Evolutionary conservation across 768 basidiomycete species (phyloP).

Genomic region (Pluteus cervinus): DNA sequence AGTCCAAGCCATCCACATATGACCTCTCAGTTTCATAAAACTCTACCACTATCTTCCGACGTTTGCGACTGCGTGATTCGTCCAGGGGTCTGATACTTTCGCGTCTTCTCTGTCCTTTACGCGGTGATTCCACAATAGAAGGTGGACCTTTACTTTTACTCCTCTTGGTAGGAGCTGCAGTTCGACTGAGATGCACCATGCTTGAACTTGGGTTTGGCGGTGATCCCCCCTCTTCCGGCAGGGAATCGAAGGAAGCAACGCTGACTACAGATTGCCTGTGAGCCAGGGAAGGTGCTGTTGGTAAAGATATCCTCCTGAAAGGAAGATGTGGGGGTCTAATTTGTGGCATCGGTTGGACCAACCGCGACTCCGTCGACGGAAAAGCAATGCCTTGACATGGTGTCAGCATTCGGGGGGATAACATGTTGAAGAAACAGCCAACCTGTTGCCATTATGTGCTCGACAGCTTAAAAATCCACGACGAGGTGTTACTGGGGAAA

Average conservation of each 20-base stretch:
- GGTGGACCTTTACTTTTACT: conserved; percentile 26
- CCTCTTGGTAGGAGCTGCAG: conserved; percentile 18
- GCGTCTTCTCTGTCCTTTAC: conserved; percentile 30
- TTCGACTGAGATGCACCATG: conserved; percentile 22
- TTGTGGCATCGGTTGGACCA: no score
- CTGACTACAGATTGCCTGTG: conserved; percentile 66
- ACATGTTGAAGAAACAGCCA: no score
- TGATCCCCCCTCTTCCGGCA: conserved; percentile 47
- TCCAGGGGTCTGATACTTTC: conserved; percentile 34
- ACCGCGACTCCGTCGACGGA: no score
- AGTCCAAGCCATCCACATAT: conserved; percentile 76
- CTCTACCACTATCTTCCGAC: conserved; percentile 69
- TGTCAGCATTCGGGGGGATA: no score
- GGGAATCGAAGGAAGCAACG: conserved; percentile 68
- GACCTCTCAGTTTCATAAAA: conserved; percentile 77
- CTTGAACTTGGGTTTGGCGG: no score
- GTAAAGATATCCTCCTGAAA: conserved; percentile 59
- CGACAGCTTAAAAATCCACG: no score
- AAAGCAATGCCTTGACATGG: no score
- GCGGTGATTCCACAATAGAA: conserved; percentile 32
- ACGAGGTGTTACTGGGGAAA: no score
- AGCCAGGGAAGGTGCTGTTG: conserved; percentile 42
- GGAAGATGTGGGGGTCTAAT: conserved; percentile 44
- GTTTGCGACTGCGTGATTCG: conserved; percentile 47
- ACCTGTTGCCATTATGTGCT: no score